Percentiles rank a stretch among this genome's conserved stretches.
Evolutionary conservation across 208 protist genomes (phyloP).

Genomic region (Trypanosoma conorhini): DNA sequence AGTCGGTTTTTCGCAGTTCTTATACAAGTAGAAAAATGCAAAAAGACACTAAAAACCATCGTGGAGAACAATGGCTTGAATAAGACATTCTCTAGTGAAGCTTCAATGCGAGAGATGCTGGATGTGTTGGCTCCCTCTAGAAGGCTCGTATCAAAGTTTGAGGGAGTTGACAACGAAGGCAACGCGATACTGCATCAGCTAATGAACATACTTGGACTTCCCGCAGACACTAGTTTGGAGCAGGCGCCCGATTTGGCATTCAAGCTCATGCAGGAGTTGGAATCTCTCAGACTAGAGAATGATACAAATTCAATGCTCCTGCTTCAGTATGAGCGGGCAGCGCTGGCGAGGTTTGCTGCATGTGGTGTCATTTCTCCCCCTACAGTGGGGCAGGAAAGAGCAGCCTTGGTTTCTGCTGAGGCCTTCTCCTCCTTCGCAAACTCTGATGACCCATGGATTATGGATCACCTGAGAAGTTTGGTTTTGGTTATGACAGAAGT

Average conservation of each 20-base stretch:
- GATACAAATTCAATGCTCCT: conserved; percentile 47
- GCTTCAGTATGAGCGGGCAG: conserved; percentile 45
- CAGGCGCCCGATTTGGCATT: conserved; percentile 38
- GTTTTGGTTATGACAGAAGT: conserved; percentile 23
- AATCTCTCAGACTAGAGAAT: conserved; percentile 43
- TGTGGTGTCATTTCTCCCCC: conserved; percentile 45
- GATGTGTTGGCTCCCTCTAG: conserved; percentile 6
- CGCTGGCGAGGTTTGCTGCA: conserved; percentile 36
- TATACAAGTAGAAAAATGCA: conserved; percentile 46
- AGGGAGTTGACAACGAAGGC: conserved; percentile 12
- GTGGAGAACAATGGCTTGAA: conserved; percentile 7
- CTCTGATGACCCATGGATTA: conserved; percentile 21
- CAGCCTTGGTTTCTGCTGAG: conserved; percentile 14
- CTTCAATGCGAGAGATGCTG: conserved; percentile 24
- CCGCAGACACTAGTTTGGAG: conserved; percentile 1
- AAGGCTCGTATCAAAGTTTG: not conserved
- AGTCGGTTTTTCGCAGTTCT: conserved; percentile 31
- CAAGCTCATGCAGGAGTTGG: conserved; percentile 51
- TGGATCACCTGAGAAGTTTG: conserved; percentile 11
- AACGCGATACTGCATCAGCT: conserved; percentile 34
- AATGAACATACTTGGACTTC: conserved; percentile 52
- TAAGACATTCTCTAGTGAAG: conserved; percentile 2
- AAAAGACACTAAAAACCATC: conserved; percentile 22
- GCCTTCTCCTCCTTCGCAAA: not conserved
- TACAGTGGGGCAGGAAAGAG: conserved; percentile 26